Conservation (phyloP, 2,329 filamentous ascomycete species). For the Claviceps humidiphila region DNA sequence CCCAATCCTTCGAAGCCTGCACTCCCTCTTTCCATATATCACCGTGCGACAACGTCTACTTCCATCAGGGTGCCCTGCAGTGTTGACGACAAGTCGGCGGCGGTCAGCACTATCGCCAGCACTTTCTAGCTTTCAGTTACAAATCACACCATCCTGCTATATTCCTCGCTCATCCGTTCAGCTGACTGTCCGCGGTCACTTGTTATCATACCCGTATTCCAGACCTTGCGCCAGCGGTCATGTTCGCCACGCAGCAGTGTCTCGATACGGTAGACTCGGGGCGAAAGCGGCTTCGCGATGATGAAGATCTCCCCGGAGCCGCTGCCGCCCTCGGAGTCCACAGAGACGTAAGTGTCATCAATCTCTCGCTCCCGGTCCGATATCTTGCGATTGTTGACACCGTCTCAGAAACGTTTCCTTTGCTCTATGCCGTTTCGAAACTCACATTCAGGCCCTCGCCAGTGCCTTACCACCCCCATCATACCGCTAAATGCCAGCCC, state of each 20-base stretch:
- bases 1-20: neutral
- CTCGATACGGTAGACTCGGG: slow-evolving; percentile 21
- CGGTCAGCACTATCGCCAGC: neutral
- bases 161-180: neutral
- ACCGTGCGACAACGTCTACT: neutral
- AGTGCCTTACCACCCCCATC: slow-evolving; percentile 20
- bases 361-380: neutral
- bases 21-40: neutral
- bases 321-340: slow-evolving; percentile 35
- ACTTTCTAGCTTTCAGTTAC: neutral
- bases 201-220: neutral
- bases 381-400: slow-evolving; percentile 9
- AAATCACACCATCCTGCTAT: too few relatives aligned
- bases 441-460: slow-evolving; percentile 23
- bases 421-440: slow-evolving; percentile 37
- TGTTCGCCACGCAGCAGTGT: slow-evolving; percentile 24
- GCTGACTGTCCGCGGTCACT: neutral
- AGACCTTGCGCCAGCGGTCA: slow-evolving; percentile 11
- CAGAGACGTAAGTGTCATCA: slow-evolving; percentile 29
- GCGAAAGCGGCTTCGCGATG: slow-evolving; percentile 33
- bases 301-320: slow-evolving; percentile 26
- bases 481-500: slow-evolving; percentile 27
- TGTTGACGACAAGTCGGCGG: neutral
- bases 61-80: neutral
- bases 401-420: slow-evolving; percentile 38